A percentile compares a stretch with the other conserved stretches of the same genome.
These are phyloP conservation scores for Pisolithus sp. DNA, from an alignment of 768 basidiomycete genomes.

Conservation along the genomic window DNA sequence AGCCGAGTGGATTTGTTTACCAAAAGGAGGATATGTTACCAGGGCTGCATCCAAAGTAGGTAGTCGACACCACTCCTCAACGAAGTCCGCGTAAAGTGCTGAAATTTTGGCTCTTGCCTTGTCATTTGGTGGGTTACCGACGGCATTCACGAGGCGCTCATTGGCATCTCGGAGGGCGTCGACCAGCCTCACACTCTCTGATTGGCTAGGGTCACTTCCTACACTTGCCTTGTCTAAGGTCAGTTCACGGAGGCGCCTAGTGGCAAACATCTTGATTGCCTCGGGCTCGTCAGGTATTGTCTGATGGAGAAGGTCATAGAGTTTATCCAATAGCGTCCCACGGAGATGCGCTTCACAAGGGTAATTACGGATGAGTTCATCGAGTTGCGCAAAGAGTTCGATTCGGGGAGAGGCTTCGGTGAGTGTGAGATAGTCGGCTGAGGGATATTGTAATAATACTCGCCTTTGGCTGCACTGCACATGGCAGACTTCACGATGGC, in stretches of 20 bases:
- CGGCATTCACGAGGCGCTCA: constrained; percentile 22
- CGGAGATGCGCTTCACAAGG: constrained; percentile 37
- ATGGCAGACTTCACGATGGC: constrained; percentile 78
- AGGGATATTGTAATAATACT: constrained; percentile 15
- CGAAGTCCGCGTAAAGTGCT: constrained; percentile 38
- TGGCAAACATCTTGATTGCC: constrained; percentile 35
- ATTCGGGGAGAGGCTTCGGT: constrained; percentile 34
- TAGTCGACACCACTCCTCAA: constrained; percentile 41
- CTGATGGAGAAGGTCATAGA: constrained; percentile 36
- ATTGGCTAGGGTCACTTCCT: constrained; percentile 4
- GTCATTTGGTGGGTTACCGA: constrained; percentile 22
- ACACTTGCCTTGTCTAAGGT: constrained; percentile 2
- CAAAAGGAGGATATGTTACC: constrained; percentile 22
- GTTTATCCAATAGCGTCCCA: constrained; percentile 34
- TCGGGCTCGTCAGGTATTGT: constrained; percentile 32
- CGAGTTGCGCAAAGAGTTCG: constrained; percentile 37
- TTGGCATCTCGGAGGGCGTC: constrained; percentile 27
- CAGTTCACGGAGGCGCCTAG: constrained; percentile 26
- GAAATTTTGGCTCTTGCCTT: constrained; percentile 24
- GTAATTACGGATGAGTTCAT: constrained; percentile 36
- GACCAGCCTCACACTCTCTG: constrained; percentile 18
- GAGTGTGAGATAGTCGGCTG: constrained; percentile 5
- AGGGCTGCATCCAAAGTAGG: constrained; percentile 25
- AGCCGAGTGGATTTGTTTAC: background rate
- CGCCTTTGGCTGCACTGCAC: constrained; percentile 67